phyloP scores from a whole-genome alignment of 2,329 filamentous ascomycete genomes.

The Fusarium pilosicola region DNA sequence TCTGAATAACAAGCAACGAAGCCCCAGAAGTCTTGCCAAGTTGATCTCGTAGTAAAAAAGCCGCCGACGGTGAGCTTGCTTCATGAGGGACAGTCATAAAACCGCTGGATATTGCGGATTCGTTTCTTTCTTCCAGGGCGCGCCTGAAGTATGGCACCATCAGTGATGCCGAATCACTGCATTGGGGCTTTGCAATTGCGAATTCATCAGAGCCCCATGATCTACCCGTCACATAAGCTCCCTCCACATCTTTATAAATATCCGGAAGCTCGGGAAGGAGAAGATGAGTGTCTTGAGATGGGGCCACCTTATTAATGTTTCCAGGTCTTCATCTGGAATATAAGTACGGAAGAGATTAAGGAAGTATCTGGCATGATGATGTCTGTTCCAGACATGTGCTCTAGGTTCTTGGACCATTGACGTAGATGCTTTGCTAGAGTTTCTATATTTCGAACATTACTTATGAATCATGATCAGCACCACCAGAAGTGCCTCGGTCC shows the following conservation, averaged over 20 bases:
- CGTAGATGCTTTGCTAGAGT: neutral
- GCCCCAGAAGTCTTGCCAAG: neutral
- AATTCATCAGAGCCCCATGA: neutral
- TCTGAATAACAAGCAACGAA: too few species aligned
- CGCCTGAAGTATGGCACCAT: too few species aligned
- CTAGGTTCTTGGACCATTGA: neutral
- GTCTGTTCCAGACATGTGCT: neutral
- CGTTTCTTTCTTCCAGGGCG: too few species aligned
- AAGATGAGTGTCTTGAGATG: neutral
- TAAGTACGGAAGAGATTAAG: neutral
- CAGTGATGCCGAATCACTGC: too few species aligned
- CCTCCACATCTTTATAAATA: accelerated
- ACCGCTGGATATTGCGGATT: neutral
- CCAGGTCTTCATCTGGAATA: neutral
- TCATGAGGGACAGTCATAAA: neutral
- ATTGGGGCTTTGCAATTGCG: neutral
- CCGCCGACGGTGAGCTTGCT: neutral
- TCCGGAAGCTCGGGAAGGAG: neutral
- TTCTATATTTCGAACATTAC: neutral
- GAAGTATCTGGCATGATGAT: neutral
- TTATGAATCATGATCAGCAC: neutral
- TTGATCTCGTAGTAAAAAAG: neutral
- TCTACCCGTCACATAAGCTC: neutral
- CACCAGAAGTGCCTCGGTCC: neutral
- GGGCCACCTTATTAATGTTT: neutral